Evolutionary conservation across 345 rosid genomes (phyloP).

Genomic region (Euphorbia tirucalli): DNA sequence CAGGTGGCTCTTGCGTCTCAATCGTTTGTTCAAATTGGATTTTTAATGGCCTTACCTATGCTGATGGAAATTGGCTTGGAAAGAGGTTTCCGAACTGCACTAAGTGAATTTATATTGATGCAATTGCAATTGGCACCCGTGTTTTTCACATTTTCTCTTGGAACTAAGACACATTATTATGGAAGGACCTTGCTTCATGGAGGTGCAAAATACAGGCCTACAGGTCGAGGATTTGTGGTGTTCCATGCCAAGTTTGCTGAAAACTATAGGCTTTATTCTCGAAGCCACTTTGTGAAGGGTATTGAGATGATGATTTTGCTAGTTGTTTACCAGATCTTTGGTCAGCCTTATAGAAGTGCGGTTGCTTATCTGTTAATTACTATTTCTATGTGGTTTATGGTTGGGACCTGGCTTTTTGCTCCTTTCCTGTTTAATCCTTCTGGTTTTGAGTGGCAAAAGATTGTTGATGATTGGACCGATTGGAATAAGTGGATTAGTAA

Average conservation of each 20-base stretch:
- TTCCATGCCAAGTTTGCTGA: constrained; percentile 99
- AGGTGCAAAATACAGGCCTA: constrained; percentile 92
- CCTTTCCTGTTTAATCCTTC: constrained; percentile 99
- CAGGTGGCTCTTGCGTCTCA: constrained; percentile 99
- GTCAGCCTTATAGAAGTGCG: constrained; percentile 77
- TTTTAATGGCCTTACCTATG: constrained; percentile 97
- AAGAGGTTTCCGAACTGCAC: constrained; percentile 91
- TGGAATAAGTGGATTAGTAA: constrained; percentile 99
- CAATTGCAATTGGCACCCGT: constrained; percentile 95
- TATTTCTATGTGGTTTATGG: constrained; percentile 98
- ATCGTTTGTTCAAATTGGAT: constrained; percentile 94
- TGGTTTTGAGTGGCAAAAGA: constrained; percentile 99
- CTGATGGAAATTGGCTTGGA: constrained; percentile 98
- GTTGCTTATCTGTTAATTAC: constrained; percentile 88
- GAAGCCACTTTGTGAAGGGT: constrained; percentile 98
- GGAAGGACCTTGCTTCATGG: constrained; percentile 98
- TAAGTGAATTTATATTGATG: constrained; percentile 94
- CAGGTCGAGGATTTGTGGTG: constrained; percentile 98
- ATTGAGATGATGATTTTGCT: constrained; percentile 95
- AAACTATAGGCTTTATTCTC: constrained; percentile 91
- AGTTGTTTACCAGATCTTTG: constrained; percentile 79
- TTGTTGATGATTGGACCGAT: constrained; percentile 99
- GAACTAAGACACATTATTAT: constrained; percentile 95
- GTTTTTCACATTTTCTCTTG: constrained; percentile 97
- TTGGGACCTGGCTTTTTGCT: constrained; percentile 98